Evolutionary conservation across 2,329 filamentous ascomycete species (phyloP).

Genomic region (Xenoacremonium recifei): DNA sequence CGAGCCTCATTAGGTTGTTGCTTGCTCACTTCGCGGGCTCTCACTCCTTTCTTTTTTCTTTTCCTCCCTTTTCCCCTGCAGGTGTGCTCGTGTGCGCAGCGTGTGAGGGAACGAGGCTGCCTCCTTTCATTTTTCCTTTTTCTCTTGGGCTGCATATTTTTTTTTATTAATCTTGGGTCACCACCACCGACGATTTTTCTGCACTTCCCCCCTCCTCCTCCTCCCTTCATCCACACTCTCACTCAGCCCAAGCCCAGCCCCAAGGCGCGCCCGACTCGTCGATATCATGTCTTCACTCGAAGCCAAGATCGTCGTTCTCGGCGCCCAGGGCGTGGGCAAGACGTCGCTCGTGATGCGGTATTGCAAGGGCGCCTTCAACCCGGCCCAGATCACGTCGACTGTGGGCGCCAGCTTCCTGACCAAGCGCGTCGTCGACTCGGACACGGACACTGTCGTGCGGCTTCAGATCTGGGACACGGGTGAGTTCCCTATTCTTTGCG

Average conservation of each 20-base stretch:
- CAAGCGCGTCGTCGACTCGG: conserved; percentile 76
- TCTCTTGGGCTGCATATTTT: conserved; percentile 6
- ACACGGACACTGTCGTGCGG: conserved; percentile 83
- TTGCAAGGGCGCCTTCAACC: conserved; percentile 69
- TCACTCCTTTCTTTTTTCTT: conserved; percentile 6
- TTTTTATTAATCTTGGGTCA: too few species aligned
- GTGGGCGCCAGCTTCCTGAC: conserved; percentile 79
- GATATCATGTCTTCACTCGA: conserved; percentile 66
- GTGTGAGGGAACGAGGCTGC: too few species aligned
- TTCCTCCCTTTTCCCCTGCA: too few species aligned
- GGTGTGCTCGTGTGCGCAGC: too few species aligned
- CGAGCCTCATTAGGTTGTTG: too few species aligned
- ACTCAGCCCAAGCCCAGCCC: conserved; percentile 1
- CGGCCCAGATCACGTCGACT: conserved; percentile 64
- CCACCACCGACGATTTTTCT: conserved; percentile 2
- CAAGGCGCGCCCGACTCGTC: too few species aligned
- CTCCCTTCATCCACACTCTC: conserved; percentile 5
- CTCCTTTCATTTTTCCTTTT: conserved; percentile 9
- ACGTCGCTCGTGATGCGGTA: conserved; percentile 76
- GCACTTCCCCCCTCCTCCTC: conserved; percentile 6
- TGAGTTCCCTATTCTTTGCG: conserved; percentile 22
- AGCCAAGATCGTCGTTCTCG: conserved; percentile 79
- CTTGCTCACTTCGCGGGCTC: conserved; percentile 8
- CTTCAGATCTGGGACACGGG: conserved; percentile 95
- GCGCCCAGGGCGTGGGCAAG: conserved; percentile 77